phyloP scores from a whole-genome alignment of 2,329 filamentous ascomycete species.

The Aureobasidium subglaciale region DNA sequence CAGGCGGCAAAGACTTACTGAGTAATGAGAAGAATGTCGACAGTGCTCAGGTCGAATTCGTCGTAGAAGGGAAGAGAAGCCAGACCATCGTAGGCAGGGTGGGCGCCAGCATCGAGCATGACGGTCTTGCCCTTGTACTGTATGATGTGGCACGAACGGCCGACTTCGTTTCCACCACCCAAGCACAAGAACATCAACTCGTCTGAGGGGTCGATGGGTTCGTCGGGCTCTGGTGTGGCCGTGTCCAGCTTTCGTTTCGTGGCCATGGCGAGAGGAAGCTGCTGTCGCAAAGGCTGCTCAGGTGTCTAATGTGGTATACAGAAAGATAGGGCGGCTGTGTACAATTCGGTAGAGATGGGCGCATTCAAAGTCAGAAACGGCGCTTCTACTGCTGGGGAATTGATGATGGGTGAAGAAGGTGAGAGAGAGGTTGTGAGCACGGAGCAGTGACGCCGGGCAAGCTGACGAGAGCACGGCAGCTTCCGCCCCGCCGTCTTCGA shows the following conservation, averaged over 20 bases:
- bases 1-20: slow-evolving; percentile 66
- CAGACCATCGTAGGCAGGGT: slow-evolving; percentile 91
- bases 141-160: slow-evolving; percentile 92
- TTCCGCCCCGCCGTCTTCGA: no score
- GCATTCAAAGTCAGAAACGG: no score
- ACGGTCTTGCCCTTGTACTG: slow-evolving; percentile 99
- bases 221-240: slow-evolving; percentile 64
- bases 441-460: no score
- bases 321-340: no score
- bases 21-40: slow-evolving; percentile 95
- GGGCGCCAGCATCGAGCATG: slow-evolving; percentile 97
- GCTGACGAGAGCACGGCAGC: no score
- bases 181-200: slow-evolving; percentile 91
- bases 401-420: no score
- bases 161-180: slow-evolving; percentile 94
- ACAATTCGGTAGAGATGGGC: no score
- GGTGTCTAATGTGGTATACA: background rate
- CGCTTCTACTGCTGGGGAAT: no score
- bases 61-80: slow-evolving; percentile 95
- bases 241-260: slow-evolving; percentile 76
- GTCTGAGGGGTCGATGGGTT: slow-evolving; percentile 86
- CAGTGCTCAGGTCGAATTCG: slow-evolving; percentile 94
- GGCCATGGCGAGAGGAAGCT: slow-evolving; percentile 57
- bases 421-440: no score
- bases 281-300: background rate